phyloP scores from a whole-genome alignment of 306 rosid species.

The Lithocarpus polystachyus region DNA sequence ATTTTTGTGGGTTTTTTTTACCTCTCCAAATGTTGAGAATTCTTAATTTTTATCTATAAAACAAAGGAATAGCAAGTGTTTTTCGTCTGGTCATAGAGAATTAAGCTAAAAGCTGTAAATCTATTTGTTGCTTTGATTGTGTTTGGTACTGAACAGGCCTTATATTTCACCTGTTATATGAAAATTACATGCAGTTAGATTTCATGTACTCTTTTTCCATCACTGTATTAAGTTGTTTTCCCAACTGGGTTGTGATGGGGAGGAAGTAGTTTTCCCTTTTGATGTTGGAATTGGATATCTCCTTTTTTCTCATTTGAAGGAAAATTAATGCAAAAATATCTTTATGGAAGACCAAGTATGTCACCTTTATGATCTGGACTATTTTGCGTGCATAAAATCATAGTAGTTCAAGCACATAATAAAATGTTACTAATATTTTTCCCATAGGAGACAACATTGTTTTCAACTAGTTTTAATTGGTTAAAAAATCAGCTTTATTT shows the following conservation, averaged over 20 bases:
- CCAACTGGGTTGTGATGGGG: background rate
- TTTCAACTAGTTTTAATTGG: background rate
- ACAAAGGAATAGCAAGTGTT: background rate
- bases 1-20: background rate
- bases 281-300: background rate
- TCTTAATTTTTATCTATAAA: background rate
- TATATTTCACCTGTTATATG: too few species aligned
- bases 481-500: background rate
- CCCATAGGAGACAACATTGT: background rate
- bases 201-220: background rate
- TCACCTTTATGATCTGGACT: background rate
- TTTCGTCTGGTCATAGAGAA: background rate
- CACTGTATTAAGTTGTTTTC: background rate
- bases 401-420: background rate
- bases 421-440: background rate
- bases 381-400: background rate
- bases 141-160: background rate
- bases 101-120: background rate
- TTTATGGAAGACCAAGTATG: background rate
- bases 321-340: background rate
- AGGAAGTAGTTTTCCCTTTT: background rate
- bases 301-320: background rate
- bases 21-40: background rate
- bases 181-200: background rate
- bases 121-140: background rate